These are phyloP conservation scores for Toxicodendron radicans DNA, from an alignment of 345 rosid genomes.

Conservation along the genomic window DNA sequence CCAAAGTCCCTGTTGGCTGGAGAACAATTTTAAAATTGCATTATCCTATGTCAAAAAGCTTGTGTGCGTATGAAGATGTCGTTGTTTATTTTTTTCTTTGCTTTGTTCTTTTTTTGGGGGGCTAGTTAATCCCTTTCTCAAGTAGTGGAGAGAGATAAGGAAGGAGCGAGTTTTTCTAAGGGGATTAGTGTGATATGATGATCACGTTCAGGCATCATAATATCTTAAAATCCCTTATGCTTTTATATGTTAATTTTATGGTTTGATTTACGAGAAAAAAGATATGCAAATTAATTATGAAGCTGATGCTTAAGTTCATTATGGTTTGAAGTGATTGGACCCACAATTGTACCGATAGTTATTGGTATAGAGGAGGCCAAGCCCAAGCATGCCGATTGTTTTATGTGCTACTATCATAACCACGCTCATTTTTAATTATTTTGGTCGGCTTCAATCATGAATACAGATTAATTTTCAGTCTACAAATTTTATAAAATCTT, in stretches of 20 bases:
- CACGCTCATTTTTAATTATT: neutral
- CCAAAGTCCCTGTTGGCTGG: constrained; percentile 1
- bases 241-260: constrained; percentile 30
- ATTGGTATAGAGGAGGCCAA: constrained; percentile 1
- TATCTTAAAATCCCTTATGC: constrained; percentile 27
- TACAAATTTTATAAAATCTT: neutral
- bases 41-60: constrained; percentile 23
- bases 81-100: neutral
- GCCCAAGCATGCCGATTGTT: constrained; percentile 30
- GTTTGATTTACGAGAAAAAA: constrained; percentile 29
- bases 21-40: neutral
- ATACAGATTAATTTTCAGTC: neutral
- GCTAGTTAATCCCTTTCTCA: constrained; percentile 13
- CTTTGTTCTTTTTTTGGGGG: neutral
- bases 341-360: constrained; percentile 7
- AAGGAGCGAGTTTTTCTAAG: constrained; percentile 27
- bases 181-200: constrained; percentile 26
- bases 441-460: constrained; percentile 15
- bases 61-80: constrained; percentile 34
- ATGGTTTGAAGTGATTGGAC: constrained; percentile 21
- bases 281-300: constrained; percentile 24
- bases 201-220: constrained; percentile 18
- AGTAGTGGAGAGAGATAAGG: constrained; percentile 19
- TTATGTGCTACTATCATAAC: neutral
- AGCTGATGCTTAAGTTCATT: neutral